phyloP scores from a whole-genome alignment of 108 stramenopile species.

The Nannochloropsis gaditana region DNA sequence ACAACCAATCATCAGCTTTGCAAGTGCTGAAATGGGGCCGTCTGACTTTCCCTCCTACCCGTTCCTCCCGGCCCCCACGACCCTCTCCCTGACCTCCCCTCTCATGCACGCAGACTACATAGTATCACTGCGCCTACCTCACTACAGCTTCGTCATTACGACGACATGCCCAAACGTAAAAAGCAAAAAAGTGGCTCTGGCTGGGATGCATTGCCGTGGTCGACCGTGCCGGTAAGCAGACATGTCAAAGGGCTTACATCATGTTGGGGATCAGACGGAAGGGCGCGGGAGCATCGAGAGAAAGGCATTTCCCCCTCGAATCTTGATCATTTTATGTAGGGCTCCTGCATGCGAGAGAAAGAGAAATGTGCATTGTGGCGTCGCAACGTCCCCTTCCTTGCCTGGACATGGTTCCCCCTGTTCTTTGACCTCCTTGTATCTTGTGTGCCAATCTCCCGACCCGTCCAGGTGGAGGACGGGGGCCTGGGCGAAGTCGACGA shows the following conservation, averaged over 20 bases:
- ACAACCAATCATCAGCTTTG: too few species aligned
- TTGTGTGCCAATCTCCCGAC: background rate
- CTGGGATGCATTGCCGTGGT: slow-evolving; percentile 1
- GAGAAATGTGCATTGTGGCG: too few species aligned
- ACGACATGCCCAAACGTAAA: slow-evolving; percentile 13
- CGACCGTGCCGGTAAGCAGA: background rate
- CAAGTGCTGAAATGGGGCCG: too few species aligned
- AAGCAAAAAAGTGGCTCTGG: background rate
- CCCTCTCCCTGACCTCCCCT: background rate
- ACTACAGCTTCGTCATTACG: background rate
- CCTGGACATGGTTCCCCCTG: too few species aligned
- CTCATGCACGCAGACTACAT: background rate
- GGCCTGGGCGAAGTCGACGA: background rate
- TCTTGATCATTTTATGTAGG: too few species aligned
- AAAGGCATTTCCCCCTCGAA: too few species aligned
- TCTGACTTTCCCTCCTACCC: background rate
- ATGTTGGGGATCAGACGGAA: background rate
- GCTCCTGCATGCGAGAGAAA: too few species aligned
- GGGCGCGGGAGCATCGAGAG: too few species aligned
- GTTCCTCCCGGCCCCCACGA: background rate
- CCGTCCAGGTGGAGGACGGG: background rate
- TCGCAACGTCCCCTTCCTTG: too few species aligned
- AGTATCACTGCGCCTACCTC: background rate
- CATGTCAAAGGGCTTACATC: background rate
- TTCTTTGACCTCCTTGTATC: too few species aligned